Base-by-base conservation (phyloP, 495 filamentous ascomycete genomes). In the Physcia stellaris region DNA sequence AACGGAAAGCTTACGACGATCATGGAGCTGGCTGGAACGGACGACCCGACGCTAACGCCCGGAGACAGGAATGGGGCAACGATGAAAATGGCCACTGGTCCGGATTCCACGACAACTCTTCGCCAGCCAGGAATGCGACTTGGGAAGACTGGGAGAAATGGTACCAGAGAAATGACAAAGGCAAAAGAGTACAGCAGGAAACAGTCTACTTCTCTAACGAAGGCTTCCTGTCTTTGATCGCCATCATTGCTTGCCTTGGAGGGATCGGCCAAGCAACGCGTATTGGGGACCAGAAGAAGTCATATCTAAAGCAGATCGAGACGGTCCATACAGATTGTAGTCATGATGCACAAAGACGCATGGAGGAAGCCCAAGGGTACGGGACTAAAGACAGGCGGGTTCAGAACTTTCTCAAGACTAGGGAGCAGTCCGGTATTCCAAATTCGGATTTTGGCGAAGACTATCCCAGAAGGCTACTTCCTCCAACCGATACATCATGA, bases 131-230 rank as follows among this genome's bases (percentile, higher is more conserved):
- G 42, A 95, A 95, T 52, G 92, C 85, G 10, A 98, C 88, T 0
- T 98, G 90, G 90, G 90, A 98, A 52, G 92, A 98, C 54, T 98
- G 92, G 90, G 87, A 98, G 60, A 68, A 67, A 28, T 98, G 83
- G 80, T 73, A 84, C 48, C 62, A 73, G 17, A 63, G 73, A 28
- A 64, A 67, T 29, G 57, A 54, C 28, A 51, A 55, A 34, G 45
- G 53, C 20, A 41, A 41, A 12, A n/a, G n/a, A n/a, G 40, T 51
- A 26, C 59, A 69, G 29, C 72, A 78, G 32, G 57, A 71, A 33
- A 69, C 79, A n/a, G 53, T 79, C 26, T 80, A 71, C 49, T 63
- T 80, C 42, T 80, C 79, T 24, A 90, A 94, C 47, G 63, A 69
- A 13, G 69, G 69, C n/a, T 95, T 98, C 50, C 57, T 78, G 12